A percentile compares a stretch with the other conserved stretches of the same genome.
Evolutionary conservation across 1,284 basidiomycete species (phyloP).

Genomic region (Ganoderma resinaceum): DNA sequence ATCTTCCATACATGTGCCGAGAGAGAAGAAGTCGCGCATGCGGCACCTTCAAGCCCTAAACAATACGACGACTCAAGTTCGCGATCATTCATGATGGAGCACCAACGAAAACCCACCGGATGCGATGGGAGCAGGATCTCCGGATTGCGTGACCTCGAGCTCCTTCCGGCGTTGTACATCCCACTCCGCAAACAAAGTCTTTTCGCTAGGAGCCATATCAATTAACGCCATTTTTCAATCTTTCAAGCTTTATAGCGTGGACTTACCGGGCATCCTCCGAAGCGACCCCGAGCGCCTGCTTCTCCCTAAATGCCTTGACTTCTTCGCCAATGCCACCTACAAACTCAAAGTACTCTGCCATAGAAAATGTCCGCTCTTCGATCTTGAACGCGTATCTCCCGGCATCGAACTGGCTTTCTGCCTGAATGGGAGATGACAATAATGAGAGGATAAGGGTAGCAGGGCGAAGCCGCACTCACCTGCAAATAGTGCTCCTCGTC

Average conservation of each 20-base stretch:
- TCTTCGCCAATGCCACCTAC: slow-evolving; percentile 51
- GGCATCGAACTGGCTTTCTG: slow-evolving; percentile 65
- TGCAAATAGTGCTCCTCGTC: slow-evolving; percentile 53
- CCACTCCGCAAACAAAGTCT: slow-evolving; percentile 29
- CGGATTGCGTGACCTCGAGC: slow-evolving; percentile 11
- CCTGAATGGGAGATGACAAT: slow-evolving; percentile 38
- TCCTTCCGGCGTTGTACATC: slow-evolving; percentile 20
- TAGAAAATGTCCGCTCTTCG: slow-evolving; percentile 57
- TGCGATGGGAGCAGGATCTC: neutral
- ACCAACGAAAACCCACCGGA: neutral
- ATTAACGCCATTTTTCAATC: neutral
- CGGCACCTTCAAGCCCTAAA: slow-evolving; percentile 16
- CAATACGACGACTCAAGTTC: neutral
- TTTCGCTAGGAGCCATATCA: slow-evolving; percentile 20
- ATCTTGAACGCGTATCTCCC: slow-evolving; percentile 69
- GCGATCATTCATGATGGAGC: no score
- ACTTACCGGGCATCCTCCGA: slow-evolving; percentile 51
- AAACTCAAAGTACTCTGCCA: slow-evolving; percentile 57
- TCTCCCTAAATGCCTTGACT: slow-evolving; percentile 49
- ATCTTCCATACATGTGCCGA: slow-evolving; percentile 69
- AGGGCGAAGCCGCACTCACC: slow-evolving; percentile 39
- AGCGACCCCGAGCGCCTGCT: slow-evolving; percentile 45
- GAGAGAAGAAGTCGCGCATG: slow-evolving; percentile 50
- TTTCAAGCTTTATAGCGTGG: neutral
- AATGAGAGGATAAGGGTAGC: neutral